These are phyloP conservation scores for Caryopteris hybrid DNA, from an alignment of 305 asterid genomes.

Conservation along the genomic window DNA sequence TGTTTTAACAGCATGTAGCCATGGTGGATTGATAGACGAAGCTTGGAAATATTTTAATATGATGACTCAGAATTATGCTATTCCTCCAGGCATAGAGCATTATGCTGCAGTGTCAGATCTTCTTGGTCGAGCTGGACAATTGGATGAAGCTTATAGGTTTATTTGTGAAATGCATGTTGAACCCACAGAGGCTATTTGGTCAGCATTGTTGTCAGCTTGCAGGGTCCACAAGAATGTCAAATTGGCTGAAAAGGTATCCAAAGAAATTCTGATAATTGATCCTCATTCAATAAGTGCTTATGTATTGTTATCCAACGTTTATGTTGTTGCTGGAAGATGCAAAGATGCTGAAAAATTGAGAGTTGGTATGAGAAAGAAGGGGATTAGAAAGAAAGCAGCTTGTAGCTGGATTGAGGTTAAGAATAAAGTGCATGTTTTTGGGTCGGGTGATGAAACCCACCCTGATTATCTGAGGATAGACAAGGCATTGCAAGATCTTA, in stretches of 20 bases:
- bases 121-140: constrained; percentile 82
- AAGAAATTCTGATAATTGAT: constrained; percentile 52
- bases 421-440: constrained; percentile 57
- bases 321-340: constrained; percentile 67
- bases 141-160: constrained; percentile 67
- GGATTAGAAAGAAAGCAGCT: constrained; percentile 59
- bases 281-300: constrained; percentile 51
- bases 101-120: constrained; percentile 73
- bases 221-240: constrained; percentile 77
- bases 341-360: constrained; percentile 65
- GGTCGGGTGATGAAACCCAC: constrained; percentile 64
- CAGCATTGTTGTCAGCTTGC: constrained; percentile 74
- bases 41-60: constrained; percentile 51
- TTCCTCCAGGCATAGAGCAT: constrained; percentile 66
- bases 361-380: constrained; percentile 46
- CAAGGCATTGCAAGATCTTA: constrained; percentile 38
- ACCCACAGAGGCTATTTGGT: constrained; percentile 74
- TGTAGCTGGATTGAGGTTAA: constrained; percentile 86
- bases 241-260: constrained; percentile 72
- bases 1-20: constrained; percentile 85
- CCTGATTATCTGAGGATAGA: constrained; percentile 46
- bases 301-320: constrained; percentile 66
- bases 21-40: constrained; percentile 80
- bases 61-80: constrained; percentile 51
- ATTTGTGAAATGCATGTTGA: constrained; percentile 52